Evolutionary conservation across 768 basidiomycete species (phyloP), one percentile per base, ranked within the genome.

Genomic region (Pleurotus eryngii): DNA sequence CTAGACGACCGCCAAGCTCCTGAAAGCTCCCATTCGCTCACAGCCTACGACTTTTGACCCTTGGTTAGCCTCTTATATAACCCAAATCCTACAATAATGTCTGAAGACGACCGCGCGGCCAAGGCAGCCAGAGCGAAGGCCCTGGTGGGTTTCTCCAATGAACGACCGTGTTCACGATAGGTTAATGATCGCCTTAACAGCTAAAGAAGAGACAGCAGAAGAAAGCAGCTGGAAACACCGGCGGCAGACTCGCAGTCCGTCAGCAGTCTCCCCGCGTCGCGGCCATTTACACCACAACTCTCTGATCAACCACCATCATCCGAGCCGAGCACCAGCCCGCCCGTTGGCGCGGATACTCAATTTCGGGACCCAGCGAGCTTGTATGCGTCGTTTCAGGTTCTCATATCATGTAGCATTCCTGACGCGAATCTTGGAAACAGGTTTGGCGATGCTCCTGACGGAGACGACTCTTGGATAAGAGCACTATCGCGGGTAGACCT

Each of bases 111-210:
- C 60, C 83, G 91, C 59, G 89, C 89, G 54, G 84, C 83, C 14
- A 92, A 89, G 72, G 83, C 91, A 56, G 92, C 92, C 2, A 83
- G 92, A 60, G 92, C 89, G 56, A 90, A 89, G 70, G 90, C 89
- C 49, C 66, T 94, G 83, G 92, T 92, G 68, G 57, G 80, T 70
- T 43, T 15, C 49, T 20, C 49, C 45, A 39, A 57, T 57, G 18
- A 49, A 43, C 42, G 22, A 47, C 24, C 22, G 43, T 35, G 37
- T 24, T 27, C 27, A 30, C 46, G 3, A 11, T 9, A 35, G 30
- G 30, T 35, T 35, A 35, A 35, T 35, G 30, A 35, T 9, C 30
- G 30, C 11, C 30, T 35, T 9, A 62, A 46, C 70, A 92, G 90
- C 79, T 92, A n/a, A 51, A 92, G 79, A 90, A 89, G 72, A 81